A percentile compares a stretch with the other conserved stretches of the same genome.
phyloP scores from a whole-genome alignment of 805 yeast genomes.

The Metschnikowia anglica region DNA sequence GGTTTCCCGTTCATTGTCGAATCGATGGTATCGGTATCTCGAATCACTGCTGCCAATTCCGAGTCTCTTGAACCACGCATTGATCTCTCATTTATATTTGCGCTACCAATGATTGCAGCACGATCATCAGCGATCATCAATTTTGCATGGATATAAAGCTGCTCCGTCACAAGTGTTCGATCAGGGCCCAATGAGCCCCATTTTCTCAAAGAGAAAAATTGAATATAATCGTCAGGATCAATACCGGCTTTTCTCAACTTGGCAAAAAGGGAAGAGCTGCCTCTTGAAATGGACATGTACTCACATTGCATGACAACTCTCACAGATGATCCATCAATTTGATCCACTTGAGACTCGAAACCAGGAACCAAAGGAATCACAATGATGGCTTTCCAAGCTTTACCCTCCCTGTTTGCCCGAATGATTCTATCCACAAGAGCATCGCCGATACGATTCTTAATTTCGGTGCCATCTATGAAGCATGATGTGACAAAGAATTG shows the following conservation, averaged over 20 bases:
- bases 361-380: constrained; percentile 98
- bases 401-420: constrained; percentile 75
- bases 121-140: constrained; percentile 90
- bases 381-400: constrained; percentile 85
- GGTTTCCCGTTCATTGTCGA: constrained; percentile 82
- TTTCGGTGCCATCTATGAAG: constrained; percentile 75
- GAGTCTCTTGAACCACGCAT: constrained; percentile 94
- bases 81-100: constrained; percentile 94
- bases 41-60: constrained; percentile 84
- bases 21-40: constrained; percentile 72
- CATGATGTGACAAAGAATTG: constrained; percentile 95
- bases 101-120: constrained; percentile 92
- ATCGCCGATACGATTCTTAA: constrained; percentile 89
- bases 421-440: constrained; percentile 96
- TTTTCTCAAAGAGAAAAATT: constrained; percentile 86
- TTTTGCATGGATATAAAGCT: constrained; percentile 91
- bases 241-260: constrained; percentile 76
- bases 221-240: constrained; percentile 86
- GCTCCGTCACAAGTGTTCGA: constrained; percentile 78
- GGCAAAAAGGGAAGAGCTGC: constrained; percentile 82
- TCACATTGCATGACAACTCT: constrained; percentile 97
- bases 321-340: constrained; percentile 91
- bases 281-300: constrained; percentile 88
- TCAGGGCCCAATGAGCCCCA: constrained; percentile 91
- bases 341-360: constrained; percentile 88